A percentile compares a stretch with the other conserved stretches of the same genome.
Evolutionary conservation across 805 yeast species (phyloP).

Genomic region (Pichia phayaonensis): DNA sequence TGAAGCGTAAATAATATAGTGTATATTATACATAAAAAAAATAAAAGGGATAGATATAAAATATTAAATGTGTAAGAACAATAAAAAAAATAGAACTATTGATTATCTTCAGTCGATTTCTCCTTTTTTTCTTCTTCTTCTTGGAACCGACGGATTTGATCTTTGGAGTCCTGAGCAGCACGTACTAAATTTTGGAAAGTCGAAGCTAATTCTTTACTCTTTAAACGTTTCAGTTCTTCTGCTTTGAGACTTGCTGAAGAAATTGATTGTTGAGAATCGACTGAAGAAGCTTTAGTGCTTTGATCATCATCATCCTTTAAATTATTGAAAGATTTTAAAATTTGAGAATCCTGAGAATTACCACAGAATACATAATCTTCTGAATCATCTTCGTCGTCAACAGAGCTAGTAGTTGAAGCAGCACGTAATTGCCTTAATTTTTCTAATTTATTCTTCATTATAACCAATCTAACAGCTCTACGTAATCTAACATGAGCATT

Average conservation of each 20-base stretch:
- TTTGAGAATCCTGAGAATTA: slow-evolving; percentile 35
- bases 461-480: slow-evolving; percentile 79
- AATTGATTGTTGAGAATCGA: background rate
- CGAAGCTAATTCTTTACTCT: slow-evolving; percentile 22
- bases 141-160: slow-evolving; percentile 24
- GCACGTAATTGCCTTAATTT: slow-evolving; percentile 57
- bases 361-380: slow-evolving; percentile 28
- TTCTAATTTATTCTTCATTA: slow-evolving; percentile 69
- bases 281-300: background rate
- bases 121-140: slow-evolving; percentile 11
- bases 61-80: background rate
- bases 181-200: slow-evolving; percentile 27
- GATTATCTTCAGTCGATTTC: background rate
- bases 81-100: background rate
- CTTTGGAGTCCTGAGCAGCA: slow-evolving; percentile 26
- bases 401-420: slow-evolving; percentile 35
- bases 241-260: background rate
- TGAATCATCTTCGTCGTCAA: slow-evolving; percentile 19
- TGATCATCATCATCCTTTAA: slow-evolving; percentile 5
- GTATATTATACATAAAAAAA: background rate
- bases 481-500: slow-evolving; percentile 77
- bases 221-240: slow-evolving; percentile 4
- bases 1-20: background rate
- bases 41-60: too few species aligned
- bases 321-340: slow-evolving; percentile 27